Conservation (phyloP, 73 alveolate species). For the Paramecium pentaurelia region DNA sequence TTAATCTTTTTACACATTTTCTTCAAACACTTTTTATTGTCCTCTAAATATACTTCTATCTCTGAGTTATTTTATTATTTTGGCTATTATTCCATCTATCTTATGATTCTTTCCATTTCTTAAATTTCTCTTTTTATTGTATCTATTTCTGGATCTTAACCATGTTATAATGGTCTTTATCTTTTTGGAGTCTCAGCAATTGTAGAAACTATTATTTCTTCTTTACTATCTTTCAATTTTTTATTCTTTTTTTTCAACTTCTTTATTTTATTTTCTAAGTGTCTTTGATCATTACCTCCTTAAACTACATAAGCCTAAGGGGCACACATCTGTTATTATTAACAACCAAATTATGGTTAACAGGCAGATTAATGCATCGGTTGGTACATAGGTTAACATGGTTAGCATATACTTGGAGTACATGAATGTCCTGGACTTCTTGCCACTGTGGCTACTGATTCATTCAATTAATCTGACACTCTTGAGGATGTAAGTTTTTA, state of each 20-base stretch:
- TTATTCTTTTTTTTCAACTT: constrained; percentile 23
- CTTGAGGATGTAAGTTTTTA: not conserved
- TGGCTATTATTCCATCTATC: not conserved
- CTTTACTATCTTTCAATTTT: not conserved
- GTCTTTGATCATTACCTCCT: not conserved
- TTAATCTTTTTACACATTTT: constrained; percentile 10
- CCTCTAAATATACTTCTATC: not conserved
- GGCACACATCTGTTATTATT: not conserved
- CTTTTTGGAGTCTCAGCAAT: constrained; percentile 23
- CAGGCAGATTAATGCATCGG: not conserved
- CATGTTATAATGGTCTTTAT: not conserved
- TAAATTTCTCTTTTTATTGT: constrained; percentile 32
- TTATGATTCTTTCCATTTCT: constrained; percentile 23
- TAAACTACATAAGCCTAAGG: constrained; percentile 44
- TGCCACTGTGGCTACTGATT: not conserved
- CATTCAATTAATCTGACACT: constrained; percentile 42
- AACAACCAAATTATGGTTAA: not conserved
- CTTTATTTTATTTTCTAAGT: not conserved
- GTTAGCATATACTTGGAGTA: not conserved
- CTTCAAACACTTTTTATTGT: not conserved
- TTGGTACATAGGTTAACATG: not conserved
- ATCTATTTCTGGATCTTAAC: constrained; percentile 29
- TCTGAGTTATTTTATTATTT: not conserved
- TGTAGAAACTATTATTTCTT: constrained; percentile 19
- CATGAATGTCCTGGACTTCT: constrained; percentile 16